Evolutionary conservation across 208 protist species (phyloP).

Genomic region (Acanthamoeba divionensis): DNA sequence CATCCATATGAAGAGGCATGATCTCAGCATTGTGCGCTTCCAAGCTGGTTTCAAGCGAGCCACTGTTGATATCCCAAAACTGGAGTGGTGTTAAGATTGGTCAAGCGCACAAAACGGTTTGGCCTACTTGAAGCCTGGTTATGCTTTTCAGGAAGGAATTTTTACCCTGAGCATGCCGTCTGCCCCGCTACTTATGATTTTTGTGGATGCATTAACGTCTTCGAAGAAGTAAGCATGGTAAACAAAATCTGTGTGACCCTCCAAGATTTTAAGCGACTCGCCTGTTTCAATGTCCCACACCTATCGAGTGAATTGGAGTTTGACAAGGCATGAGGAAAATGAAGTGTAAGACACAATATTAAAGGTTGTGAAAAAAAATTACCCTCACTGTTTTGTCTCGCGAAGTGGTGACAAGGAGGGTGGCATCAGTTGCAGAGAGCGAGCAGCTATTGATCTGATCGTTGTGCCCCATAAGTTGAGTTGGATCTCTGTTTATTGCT

Average conservation of each 20-base stretch:
- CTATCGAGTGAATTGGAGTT: neutral
- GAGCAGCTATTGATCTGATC: conserved; percentile 1
- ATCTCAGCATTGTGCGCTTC: neutral
- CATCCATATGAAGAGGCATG: neutral
- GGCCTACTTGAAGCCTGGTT: no score
- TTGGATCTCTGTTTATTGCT: no score
- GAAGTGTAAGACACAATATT: neutral
- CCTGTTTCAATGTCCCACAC: neutral
- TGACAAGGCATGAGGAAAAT: neutral
- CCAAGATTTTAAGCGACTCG: neutral
- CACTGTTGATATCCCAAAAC: neutral
- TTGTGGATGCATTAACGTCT: neutral
- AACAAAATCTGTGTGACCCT: conserved; percentile 1
- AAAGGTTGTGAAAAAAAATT: neutral
- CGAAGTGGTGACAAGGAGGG: neutral
- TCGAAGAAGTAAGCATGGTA: neutral
- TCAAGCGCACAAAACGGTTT: no score
- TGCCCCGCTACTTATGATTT: neutral
- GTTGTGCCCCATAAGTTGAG: neutral
- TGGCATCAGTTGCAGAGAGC: neutral
- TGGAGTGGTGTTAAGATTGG: no score
- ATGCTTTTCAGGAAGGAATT: no score
- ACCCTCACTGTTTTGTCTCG: neutral
- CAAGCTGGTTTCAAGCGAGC: neutral
- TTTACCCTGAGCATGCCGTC: neutral